Base-by-base conservation (phyloP, 805 yeast genomes). In the Barnettozyma sucrosica region DNA sequence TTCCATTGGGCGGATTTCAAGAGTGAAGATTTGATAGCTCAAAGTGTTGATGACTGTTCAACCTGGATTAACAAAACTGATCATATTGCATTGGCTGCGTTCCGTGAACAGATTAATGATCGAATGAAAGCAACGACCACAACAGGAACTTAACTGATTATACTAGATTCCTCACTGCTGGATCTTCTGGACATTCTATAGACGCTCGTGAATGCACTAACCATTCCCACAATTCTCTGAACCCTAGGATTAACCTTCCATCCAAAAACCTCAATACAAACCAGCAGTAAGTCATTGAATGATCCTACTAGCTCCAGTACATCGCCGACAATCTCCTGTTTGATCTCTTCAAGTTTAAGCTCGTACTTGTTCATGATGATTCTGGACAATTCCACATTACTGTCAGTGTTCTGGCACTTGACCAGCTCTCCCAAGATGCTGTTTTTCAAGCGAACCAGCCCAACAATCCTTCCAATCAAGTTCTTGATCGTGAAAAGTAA, bases 1-100 rank as follows among this genome's bases (percentile, higher is more conserved):
- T 72, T 75, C 43, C 66, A 72, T 47, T 77, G 74, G 71, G 83
- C 81, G 0, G 69, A 75, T 46, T 77, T 78, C 48, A 58, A 65
- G 16, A 53, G 50, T 5, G 57, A 66, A 3, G 60, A 66, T 34
- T 61, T 64, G 23, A 54, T 59, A 8, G 70, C 79, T 0, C 58
- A 60, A 2, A 57, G 65, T 9, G 61, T 61, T 11, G 55, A 55
- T 1, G 54, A 63, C 4, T 66, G 72, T 14, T 69, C 80, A 1
- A 55, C 61, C 7, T 78, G 83, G 83, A 53, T 72, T 0, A 71
- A 76, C 0, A 64, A 64, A 4, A 74, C 71, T 44, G 80, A 76
- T 51, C 36, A 36, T 5, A 63, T 56, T 23, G 66, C 67, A 2
- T 23, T 58, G 5, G 20, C 37, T 14, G 46, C 50, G 23, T 57